A percentile compares a stretch with the other conserved stretches of the same genome.
Evolutionary conservation across 176 grass and related monocot genomes (phyloP).

Genomic region (Urochloa ruziziensis): DNA sequence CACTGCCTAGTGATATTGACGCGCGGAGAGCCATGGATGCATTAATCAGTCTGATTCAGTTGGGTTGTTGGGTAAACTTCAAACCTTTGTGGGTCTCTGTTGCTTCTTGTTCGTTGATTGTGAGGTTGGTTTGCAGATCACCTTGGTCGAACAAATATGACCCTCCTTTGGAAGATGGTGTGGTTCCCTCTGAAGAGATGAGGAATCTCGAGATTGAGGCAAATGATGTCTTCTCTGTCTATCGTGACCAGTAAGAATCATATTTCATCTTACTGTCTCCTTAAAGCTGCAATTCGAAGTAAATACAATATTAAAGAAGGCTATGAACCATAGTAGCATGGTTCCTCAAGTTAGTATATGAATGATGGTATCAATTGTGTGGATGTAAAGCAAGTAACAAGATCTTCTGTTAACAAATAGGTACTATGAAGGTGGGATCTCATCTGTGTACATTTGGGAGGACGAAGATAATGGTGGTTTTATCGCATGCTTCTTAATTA

Average conservation of each 20-base stretch:
- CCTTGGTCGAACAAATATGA: constrained; percentile 95
- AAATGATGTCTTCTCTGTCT: constrained; percentile 92
- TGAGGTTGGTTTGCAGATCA: constrained; percentile 57
- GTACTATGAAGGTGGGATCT: constrained; percentile 98
- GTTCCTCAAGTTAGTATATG: neutral
- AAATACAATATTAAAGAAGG: constrained; percentile 9
- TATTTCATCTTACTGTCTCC: constrained; percentile 15
- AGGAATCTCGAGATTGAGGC: constrained; percentile 86
- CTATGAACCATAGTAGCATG: neutral
- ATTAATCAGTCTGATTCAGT: constrained; percentile 4
- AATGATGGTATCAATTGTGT: neutral
- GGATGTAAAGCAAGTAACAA: constrained; percentile 15
- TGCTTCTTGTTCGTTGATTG: neutral
- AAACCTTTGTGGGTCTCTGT: neutral
- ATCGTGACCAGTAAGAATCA: constrained; percentile 87
- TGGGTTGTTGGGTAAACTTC: neutral
- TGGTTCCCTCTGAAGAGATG: constrained; percentile 69
- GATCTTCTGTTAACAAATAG: constrained; percentile 43
- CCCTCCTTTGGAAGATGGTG: constrained; percentile 88
- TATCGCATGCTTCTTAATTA: constrained; percentile 95
- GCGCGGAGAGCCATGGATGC: neutral
- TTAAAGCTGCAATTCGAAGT: neutral
- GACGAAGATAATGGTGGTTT: constrained; percentile 77
- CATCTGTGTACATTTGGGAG: constrained; percentile 97
- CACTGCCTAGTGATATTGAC: neutral